Evolutionary conservation across 2,329 filamentous ascomycete genomes (phyloP), one percentile per base, ranked within the genome.

Genomic region (Colletotrichum spaethianum): DNA sequence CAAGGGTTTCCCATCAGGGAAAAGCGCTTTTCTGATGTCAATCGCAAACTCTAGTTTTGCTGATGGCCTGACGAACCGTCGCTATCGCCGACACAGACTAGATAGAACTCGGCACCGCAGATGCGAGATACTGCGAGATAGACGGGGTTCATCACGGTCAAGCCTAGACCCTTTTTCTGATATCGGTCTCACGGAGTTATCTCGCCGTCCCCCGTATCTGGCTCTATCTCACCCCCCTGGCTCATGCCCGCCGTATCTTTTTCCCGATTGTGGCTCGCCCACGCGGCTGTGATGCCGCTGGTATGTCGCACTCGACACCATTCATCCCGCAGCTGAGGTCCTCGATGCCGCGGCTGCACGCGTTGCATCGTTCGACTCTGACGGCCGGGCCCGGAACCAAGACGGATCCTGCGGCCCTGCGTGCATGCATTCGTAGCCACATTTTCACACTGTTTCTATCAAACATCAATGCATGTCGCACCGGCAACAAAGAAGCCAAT

Each of bases 351-450:
- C 61, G 50, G 38, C 23, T 50, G 59, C 57, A 26, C 31, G n/a
- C 46, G 23, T 46, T n/a, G 8, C n/a, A 55, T 72, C 64, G 64
- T 72, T 59, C 69, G 69, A 63, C 33, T 52, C n/a, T 7, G 28
- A 50, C 68, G 68, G 57, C 56, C 57, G 40, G 64, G 20, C 46
- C 68, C 63, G 63, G 63, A 40, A 52, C 14, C 18, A 57, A 3
- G 16, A 36, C 40, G 63, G 55, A 67, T 48, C 40, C 31, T 31
- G n/a, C 44, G 36, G 48, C 57, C 68, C 46, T 61, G 42, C 56
- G 20, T 68, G 63, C 55, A 61, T 53, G 36, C 16, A 50, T 50
- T 50, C 8, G n/a, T 38, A 20, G 36, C 55, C 55, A 40, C 38
- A 40, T 59, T 59, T 59, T 59, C 12, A n/a, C 42, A 5, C 6